Evolutionary conservation across 2,329 filamentous ascomycete genomes (phyloP), one percentile per base, ranked within the genome.

Genomic region (Lecanosticta acicola): DNA sequence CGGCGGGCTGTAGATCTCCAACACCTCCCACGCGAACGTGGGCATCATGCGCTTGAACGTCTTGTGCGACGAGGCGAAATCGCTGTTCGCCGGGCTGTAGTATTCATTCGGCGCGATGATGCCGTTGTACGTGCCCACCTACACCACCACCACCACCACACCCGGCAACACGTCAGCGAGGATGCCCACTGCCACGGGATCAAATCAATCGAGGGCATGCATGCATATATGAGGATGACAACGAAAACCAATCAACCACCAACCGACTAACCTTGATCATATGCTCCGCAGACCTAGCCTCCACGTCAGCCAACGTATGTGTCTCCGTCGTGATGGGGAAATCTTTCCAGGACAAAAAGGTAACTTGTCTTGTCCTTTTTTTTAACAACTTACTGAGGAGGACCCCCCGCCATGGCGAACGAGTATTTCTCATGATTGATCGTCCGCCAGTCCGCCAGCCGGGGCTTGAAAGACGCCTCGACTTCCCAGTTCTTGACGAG

Each of bases 401-500:
- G 69, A 0, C 74, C 75, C 24, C 80, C 80, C 55, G 84, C 84
- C 64, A 84, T 76, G 19, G 78, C 73, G 58, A 85, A 84, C 2
- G 68, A 73, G 69, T 84, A 85, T 21, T 73, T 75, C 4, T 68
- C 60, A 3, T 67, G 70, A 61, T 84, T 78, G 54, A 85, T 73
- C 2, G 82, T 85, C 37, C 81, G 74, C 81, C 81, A 85, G 64
- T 85, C 78, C 2, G 66, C 56, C 8, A 84, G 69, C 13, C 71
- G 58, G 5, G 74, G 73, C 66, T 85, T 85, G 74, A 82, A 84
- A 0, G 79, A 83, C 0, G 82, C 82, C 63, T 85, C 81, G 41
- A 84, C 76, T 63, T 85, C 81, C 82, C 81, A 85, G 62, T 85
- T 85, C 68, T 85, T 84, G 59, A 85, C 81, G 1, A 85, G 74